Evolutionary conservation across 345 rosid genomes (phyloP).

Genomic region (rapeseed (Brassica napus)): Da-Ae NC_063451.1:42844501-42845000

Average conservation of each 20-base stretch:
- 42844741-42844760: conserved; percentile 5
- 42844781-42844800: not conserved
- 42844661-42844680: conserved; percentile 9
- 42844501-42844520: conserved; percentile 14
- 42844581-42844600: conserved; percentile 21
- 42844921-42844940: not conserved
- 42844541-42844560: conserved; percentile 15
- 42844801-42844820: conserved; percentile 4
- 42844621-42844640: conserved; percentile 33
- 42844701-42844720: conserved; percentile 35
- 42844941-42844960: not conserved
- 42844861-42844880: not conserved
- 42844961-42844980: not conserved
- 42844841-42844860: not conserved
- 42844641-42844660: conserved; percentile 5
- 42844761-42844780: conserved; percentile 11
- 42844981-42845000: not conserved
- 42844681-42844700: conserved; percentile 17
- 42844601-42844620: conserved; percentile 30
- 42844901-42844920: not conserved
- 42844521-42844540: conserved; percentile 15
- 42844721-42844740: conserved; percentile 22
- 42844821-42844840: conserved; percentile 12
- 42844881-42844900: not conserved
- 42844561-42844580: not conserved